Conservation (phyloP, 2,329 filamentous ascomycete species). For the Colletotrichum magnum region DNA sequence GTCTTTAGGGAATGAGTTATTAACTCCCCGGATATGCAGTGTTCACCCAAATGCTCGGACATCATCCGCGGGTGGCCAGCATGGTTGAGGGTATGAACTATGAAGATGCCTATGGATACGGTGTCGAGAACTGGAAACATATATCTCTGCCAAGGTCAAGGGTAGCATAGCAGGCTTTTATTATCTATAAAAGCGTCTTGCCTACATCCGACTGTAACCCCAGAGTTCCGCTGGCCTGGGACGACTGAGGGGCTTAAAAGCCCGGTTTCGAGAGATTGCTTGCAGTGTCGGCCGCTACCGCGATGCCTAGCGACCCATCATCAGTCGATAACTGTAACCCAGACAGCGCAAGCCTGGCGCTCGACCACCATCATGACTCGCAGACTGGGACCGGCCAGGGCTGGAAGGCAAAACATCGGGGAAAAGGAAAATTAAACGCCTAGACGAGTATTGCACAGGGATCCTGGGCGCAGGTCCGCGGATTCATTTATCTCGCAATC, state of each 20-base stretch:
- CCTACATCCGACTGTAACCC: neutral
- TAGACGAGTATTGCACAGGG: too few species aligned
- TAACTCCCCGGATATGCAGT: neutral
- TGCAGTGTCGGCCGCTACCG: neutral
- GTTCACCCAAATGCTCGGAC: neutral
- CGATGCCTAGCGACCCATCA: neutral
- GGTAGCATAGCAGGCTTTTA: too few species aligned
- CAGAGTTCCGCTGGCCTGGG: neutral
- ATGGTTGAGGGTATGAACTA: neutral
- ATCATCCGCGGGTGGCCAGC: slow-evolving; percentile 3
- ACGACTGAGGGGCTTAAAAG: neutral
- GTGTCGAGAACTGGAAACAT: too few species aligned
- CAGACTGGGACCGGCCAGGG: neutral
- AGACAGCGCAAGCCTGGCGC: neutral
- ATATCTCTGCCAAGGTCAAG: too few species aligned
- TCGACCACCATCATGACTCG: slow-evolving; percentile 8
- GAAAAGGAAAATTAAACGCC: too few species aligned
- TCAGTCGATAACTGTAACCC: neutral
- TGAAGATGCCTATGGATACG: neutral
- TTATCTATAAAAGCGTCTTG: neutral
- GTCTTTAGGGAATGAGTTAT: neutral
- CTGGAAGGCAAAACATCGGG: too few species aligned
- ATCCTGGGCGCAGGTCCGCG: too few species aligned
- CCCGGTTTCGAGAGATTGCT: neutral
- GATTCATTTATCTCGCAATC: too few species aligned